Evolutionary conservation across 2,329 filamentous ascomycete species (phyloP).

Genomic region (Xylariaceae sp.): DNA sequence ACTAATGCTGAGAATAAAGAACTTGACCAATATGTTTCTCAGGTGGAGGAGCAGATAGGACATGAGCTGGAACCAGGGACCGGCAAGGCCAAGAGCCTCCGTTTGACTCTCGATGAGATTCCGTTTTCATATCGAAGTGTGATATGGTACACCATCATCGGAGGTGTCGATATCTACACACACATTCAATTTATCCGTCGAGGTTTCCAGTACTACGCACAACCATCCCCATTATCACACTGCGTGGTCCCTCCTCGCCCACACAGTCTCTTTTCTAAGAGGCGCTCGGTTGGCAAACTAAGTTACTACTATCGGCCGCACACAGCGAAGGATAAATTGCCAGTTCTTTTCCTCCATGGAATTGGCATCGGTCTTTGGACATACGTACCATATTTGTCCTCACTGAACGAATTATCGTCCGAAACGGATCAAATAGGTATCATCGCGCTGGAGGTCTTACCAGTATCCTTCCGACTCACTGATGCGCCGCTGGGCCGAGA

Average conservation of each 20-base stretch:
- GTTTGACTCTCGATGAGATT: conserved; percentile 64
- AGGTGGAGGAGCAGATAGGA: conserved; percentile 52
- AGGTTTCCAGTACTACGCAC: conserved; percentile 51
- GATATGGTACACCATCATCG: conserved; percentile 59
- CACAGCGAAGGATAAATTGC: conserved; percentile 50
- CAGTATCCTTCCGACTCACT: conserved; percentile 61
- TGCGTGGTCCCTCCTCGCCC: conserved; percentile 57
- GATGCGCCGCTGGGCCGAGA: conserved; percentile 45
- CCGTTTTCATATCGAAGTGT: conserved; percentile 58
- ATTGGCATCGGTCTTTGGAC: conserved; percentile 66
- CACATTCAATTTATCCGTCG: conserved; percentile 42
- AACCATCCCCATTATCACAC: conserved; percentile 34
- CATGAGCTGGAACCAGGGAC: conserved; percentile 49
- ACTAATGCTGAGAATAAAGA: conserved; percentile 36
- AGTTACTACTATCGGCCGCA: conserved; percentile 67
- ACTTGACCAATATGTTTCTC: conserved; percentile 44
- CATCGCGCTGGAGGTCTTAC: conserved; percentile 62
- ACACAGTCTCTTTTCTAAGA: conserved; percentile 42
- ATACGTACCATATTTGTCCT: conserved; percentile 54
- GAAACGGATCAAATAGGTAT: conserved; percentile 52
- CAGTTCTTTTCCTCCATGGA: conserved; percentile 66
- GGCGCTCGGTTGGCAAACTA: conserved; percentile 47
- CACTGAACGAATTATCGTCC: conserved; percentile 40
- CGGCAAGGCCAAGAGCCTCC: conserved; percentile 52
- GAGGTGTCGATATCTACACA: conserved; percentile 50